Evolutionary conservation across 148 eudicot genomes (phyloP), one percentile per base, ranked within the genome.

Genomic region (Nyssa sinensis): DNA sequence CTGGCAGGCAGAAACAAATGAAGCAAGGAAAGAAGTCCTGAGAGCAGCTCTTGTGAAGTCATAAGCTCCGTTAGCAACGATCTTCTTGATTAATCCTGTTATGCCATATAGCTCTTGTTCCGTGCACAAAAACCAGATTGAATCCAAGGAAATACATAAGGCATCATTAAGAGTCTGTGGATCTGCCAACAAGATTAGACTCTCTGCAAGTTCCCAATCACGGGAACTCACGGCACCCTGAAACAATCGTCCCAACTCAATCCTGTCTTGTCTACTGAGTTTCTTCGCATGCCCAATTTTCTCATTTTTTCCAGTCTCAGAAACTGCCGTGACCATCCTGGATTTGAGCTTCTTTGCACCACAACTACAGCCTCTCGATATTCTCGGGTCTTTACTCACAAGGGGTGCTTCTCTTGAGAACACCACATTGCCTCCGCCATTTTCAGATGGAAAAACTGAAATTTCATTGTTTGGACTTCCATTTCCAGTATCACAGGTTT

Each of bases 21-120:
- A 95, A 55, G 98, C 98, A 57, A 95, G 92, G 84, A 95, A 95
- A 13, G 98, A 90, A 74, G 98, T 95, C 81, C 98, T 84, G 60
- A 95, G 96, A 69, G 97, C 97, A 62, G 98, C 97, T 83, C 98
- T 83, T 14, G 97, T 92, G 81, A 95, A 95, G 80, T 95, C 98
- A 86, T 78, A 88, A 33, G 98, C 98, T 24, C 98, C 98, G 77
- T 81, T 85, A 39, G 81, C 83, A 58, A 90, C 84, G 55, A 88
- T 83, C 83, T 85, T 92, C 82, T 84, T 92, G 71, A 95, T 85
- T 65, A 95, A 66, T 72, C 90, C 86, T 14, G 91, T 88, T 57
- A 90, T 83, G 39, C 94, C 97, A 72, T 71, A 60, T 39, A 92
- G 75, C 84, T 92, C 98, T 70, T 85, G 86, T 29, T 86, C 81